phyloP scores from a whole-genome alignment of 345 rosid species.

The Citrus maxima region DNA sequence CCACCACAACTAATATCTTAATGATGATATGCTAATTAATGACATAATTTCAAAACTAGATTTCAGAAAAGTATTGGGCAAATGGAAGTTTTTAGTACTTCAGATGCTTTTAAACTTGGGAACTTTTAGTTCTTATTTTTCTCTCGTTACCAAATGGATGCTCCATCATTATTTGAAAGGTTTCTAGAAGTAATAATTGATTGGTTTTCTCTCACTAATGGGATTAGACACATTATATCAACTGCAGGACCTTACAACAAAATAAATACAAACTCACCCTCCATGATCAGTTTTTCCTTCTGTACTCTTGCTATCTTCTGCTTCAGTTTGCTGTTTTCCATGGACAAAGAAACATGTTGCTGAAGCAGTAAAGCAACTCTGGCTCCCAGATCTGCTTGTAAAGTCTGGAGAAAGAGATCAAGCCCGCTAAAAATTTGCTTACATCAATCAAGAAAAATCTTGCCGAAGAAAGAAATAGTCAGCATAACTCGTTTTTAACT shows the following conservation, averaged over 20 bases:
- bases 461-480: neutral
- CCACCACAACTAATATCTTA: neutral
- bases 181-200: neutral
- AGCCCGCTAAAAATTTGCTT: neutral
- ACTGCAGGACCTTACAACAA: neutral
- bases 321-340: conserved; percentile 62
- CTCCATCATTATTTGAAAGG: neutral
- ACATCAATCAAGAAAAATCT: neutral
- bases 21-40: neutral
- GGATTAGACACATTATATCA: neutral
- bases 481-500: neutral
- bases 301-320: conserved; percentile 49
- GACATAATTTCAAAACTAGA: neutral
- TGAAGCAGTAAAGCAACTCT: conserved; percentile 55
- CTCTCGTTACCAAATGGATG: neutral
- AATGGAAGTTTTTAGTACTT: neutral
- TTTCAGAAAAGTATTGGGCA: neutral
- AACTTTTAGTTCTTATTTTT: neutral
- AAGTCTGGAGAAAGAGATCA: conserved; percentile 33
- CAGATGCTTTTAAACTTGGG: neutral
- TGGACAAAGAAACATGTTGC: conserved; percentile 51
- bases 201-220: neutral
- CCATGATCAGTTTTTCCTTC: conserved; percentile 54
- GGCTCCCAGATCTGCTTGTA: conserved; percentile 58
- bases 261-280: conserved; percentile 35